Percentiles rank a stretch among this genome's conserved stretches.
These are phyloP conservation scores for Rhizopogon vinicolor DNA, from an alignment of 768 basidiomycete species.

Conservation along the genomic window DNA sequence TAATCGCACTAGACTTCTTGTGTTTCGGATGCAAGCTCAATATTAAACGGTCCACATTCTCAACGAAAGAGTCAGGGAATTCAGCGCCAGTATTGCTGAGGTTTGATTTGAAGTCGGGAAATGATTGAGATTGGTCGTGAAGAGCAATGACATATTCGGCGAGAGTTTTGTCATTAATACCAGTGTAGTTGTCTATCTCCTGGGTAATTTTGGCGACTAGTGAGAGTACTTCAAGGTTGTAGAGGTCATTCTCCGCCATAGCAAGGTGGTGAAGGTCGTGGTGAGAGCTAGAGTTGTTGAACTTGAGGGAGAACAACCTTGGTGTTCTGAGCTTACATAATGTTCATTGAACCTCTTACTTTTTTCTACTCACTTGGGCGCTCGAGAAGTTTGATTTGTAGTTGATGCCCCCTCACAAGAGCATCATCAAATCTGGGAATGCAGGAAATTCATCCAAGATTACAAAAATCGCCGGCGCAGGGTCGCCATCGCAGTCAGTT, in stretches of 20 bases:
- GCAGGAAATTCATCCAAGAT: conserved; percentile 81
- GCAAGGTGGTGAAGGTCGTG: conserved; percentile 1
- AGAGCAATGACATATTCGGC: conserved; percentile 94
- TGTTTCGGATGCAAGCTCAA: conserved; percentile 94
- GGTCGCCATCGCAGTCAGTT: conserved; percentile 12
- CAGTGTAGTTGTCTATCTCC: conserved; percentile 86
- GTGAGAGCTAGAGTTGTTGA: conserved; percentile 1
- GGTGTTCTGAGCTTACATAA: conserved; percentile 1
- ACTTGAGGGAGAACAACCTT: neutral
- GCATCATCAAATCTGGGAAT: conserved; percentile 84
- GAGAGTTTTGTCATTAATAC: conserved; percentile 84
- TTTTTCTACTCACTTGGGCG: neutral
- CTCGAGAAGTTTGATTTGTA: neutral
- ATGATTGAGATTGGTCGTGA: conserved; percentile 77
- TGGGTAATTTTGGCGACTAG: conserved; percentile 89
- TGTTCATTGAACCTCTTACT: neutral
- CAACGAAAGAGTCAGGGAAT: conserved; percentile 87
- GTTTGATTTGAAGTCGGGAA: conserved; percentile 77
- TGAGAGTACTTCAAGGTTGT: conserved; percentile 90
- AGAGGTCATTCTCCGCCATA: conserved; percentile 76
- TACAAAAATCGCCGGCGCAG: conserved; percentile 17
- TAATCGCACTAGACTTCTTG: conserved; percentile 56
- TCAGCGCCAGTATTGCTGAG: conserved; percentile 73
- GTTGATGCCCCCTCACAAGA: conserved; percentile 64
- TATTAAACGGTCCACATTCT: conserved; percentile 92